These are phyloP conservation scores for Termitomyces sp. DNA, from an alignment of 768 basidiomycete genomes.

Conservation along the genomic window DNA sequence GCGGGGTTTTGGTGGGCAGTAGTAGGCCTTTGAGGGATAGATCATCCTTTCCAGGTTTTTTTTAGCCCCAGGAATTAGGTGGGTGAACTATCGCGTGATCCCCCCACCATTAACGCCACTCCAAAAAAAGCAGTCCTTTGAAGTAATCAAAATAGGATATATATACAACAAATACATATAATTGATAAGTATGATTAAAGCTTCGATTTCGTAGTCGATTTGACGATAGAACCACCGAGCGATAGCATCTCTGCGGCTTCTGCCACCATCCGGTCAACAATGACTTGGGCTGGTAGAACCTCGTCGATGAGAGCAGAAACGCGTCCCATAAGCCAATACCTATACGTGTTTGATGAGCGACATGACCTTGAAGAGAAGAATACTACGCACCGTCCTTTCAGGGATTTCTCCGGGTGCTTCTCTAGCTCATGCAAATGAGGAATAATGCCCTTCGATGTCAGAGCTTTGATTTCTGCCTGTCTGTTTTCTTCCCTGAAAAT, in stretches of 20 bases:
- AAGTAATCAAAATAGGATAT: background rate
- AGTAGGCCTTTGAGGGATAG: too few species aligned
- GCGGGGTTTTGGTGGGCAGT: too few species aligned
- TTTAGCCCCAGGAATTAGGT: too few species aligned
- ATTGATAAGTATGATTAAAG: conserved; percentile 27
- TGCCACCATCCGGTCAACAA: conserved; percentile 71
- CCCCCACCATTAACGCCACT: too few species aligned
- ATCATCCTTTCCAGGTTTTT: too few species aligned
- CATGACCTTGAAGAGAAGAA: background rate
- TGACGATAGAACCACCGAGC: conserved; percentile 29
- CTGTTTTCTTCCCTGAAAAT: conserved; percentile 65
- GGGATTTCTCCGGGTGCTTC: conserved; percentile 75
- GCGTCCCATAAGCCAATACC: conserved; percentile 78
- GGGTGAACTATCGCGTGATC: too few species aligned
- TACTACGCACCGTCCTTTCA: conserved; percentile 38
- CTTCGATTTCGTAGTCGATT: conserved; percentile 39
- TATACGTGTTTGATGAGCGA: background rate
- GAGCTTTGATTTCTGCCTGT: conserved; percentile 73
- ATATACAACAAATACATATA: background rate
- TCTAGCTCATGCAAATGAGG: conserved; percentile 68
- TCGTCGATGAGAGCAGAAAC: conserved; percentile 73
- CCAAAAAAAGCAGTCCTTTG: background rate
- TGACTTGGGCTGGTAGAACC: conserved; percentile 74
- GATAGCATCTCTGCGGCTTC: conserved; percentile 32
- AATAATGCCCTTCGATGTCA: conserved; percentile 80